Evolutionary conservation across 768 basidiomycete genomes (phyloP).

Genomic region (Paxillus ammoniavirescens): DNA sequence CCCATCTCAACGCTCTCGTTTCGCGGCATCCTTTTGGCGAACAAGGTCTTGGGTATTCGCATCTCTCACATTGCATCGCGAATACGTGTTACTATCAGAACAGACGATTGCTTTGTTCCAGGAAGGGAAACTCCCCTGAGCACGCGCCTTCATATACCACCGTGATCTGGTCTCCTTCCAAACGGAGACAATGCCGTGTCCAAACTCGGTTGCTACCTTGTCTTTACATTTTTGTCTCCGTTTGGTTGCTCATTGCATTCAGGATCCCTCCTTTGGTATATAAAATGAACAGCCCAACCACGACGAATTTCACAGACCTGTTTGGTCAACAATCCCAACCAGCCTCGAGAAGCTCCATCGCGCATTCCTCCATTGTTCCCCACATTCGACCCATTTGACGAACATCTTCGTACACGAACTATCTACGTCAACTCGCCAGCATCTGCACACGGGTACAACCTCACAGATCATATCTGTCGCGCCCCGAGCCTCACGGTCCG

Average conservation of each 20-base stretch:
- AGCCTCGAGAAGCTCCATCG: conserved; percentile 8
- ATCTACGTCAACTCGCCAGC: background rate
- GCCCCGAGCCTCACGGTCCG: background rate
- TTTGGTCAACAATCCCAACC: conserved; percentile 8
- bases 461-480: background rate
- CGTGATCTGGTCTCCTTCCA: conserved; percentile 5
- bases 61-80: background rate
- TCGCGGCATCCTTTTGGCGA: background rate
- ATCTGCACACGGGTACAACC: conserved; percentile 5
- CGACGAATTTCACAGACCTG: conserved; percentile 12
- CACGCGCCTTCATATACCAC: background rate
- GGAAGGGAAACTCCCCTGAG: conserved; percentile 3
- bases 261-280: conserved; percentile 22
- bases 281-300: conserved; percentile 15
- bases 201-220: conserved; percentile 26
- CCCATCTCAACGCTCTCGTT: background rate
- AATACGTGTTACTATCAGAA: background rate
- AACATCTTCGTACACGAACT: background rate
- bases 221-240: conserved; percentile 12
- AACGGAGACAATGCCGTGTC: conserved; percentile 20
- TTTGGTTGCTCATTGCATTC: background rate
- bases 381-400: conserved; percentile 1
- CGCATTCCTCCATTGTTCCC: conserved; percentile 7
- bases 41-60: conserved; percentile 1
- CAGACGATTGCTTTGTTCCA: conserved; percentile 8